Conservation (phyloP, 305 asterid species). For the Lippia alba region DNA sequence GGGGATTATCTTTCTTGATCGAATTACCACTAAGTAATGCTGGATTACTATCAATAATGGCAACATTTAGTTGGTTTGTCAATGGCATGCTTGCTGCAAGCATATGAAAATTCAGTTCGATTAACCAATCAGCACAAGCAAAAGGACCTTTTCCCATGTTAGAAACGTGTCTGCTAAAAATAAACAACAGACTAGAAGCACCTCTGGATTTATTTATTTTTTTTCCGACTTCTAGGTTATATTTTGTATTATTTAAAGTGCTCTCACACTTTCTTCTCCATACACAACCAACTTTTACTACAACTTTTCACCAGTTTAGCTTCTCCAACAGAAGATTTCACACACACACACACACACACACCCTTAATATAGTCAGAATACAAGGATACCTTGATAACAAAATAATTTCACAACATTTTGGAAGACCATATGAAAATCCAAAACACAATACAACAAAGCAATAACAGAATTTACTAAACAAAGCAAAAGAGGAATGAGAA, state of each 20-base stretch:
- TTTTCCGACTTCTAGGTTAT: too few relatives aligned
- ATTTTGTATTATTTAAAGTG: too few relatives aligned
- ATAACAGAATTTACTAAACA: slow-evolving; percentile 22
- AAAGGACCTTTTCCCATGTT: not conserved
- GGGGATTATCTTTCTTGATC: slow-evolving; percentile 77
- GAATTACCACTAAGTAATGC: slow-evolving; percentile 55
- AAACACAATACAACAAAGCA: not conserved
- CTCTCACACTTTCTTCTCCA: too few relatives aligned
- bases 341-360: too few relatives aligned
- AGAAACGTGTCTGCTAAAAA: not conserved
- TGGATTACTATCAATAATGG: slow-evolving; percentile 96
- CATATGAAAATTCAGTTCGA: slow-evolving; percentile 25
- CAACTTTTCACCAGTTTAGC: too few relatives aligned
- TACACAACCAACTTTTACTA: too few relatives aligned
- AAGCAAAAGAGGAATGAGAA: slow-evolving; percentile 24
- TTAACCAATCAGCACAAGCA: slow-evolving; percentile 21
- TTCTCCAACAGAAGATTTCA: too few relatives aligned
- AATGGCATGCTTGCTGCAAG: slow-evolving; percentile 83
- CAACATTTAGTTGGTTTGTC: slow-evolving; percentile 76
- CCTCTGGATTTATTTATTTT: too few relatives aligned
- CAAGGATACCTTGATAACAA: not conserved
- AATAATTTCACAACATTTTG: not conserved
- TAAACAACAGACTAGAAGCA: too few relatives aligned
- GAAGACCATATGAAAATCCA: not conserved
- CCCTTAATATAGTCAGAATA: too few relatives aligned